phyloP scores from a whole-genome alignment of 495 filamentous ascomycete species.

The Neurospora discreta region DNA sequence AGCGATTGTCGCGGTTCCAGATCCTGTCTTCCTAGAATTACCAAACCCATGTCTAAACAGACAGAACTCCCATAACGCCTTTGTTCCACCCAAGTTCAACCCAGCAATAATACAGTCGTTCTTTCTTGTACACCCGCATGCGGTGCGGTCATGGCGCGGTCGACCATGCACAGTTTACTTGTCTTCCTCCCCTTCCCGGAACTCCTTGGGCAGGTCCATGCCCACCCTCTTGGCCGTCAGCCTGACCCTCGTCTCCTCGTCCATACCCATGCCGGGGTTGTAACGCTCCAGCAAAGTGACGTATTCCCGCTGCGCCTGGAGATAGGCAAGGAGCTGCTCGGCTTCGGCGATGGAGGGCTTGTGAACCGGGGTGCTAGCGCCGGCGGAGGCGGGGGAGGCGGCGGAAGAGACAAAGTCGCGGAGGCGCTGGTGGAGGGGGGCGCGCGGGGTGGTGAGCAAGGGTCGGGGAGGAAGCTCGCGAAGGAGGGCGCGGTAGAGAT shows the following conservation, averaged over 20 bases:
- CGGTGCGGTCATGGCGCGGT: not conserved
- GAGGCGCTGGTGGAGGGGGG: slow-evolving; percentile 49
- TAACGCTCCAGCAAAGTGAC: slow-evolving; percentile 73
- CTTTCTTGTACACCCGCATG: not conserved
- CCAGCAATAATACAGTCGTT: not conserved
- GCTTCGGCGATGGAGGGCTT: slow-evolving; percentile 41
- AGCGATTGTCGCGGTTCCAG: not conserved
- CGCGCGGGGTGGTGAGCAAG: slow-evolving; percentile 39
- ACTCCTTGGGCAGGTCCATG: slow-evolving; percentile 66
- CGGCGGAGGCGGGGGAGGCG: slow-evolving; percentile 6
- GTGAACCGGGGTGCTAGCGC: not conserved
- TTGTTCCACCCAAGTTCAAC: not conserved
- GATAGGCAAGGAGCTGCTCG: slow-evolving; percentile 68
- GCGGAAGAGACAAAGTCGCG: slow-evolving; percentile 39
- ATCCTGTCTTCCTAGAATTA: not conserved
- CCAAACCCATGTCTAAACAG: not conserved
- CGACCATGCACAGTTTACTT: not conserved
- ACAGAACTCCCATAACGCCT: not conserved
- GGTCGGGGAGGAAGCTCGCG: slow-evolving; percentile 74
- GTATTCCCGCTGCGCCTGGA: slow-evolving; percentile 74
- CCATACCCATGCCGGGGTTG: slow-evolving; percentile 79
- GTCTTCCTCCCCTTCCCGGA: slow-evolving; percentile 7
- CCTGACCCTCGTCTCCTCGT: slow-evolving; percentile 72
- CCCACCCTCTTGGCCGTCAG: slow-evolving; percentile 81
- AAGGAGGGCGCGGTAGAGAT: slow-evolving; percentile 81